Percentiles rank a stretch among this genome's conserved stretches.
Evolutionary conservation across 306 rosid species (phyloP).

Genomic region (Fagus crenata): DNA sequence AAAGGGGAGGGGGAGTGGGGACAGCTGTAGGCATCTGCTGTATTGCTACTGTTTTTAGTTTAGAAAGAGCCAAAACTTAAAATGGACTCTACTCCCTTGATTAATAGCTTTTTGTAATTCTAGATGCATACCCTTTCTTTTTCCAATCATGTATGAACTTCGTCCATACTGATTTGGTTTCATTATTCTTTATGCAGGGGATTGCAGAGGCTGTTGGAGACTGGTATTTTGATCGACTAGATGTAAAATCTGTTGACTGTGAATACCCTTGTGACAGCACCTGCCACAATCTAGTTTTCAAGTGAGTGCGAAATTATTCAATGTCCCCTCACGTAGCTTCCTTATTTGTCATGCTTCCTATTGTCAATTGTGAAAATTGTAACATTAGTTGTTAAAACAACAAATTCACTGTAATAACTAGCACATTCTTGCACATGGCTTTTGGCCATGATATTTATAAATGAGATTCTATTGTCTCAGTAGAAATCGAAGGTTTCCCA

Average conservation of each 20-base stretch:
- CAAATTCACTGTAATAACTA: conserved; percentile 12
- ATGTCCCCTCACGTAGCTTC: conserved; percentile 19
- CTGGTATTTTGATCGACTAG: conserved; percentile 71
- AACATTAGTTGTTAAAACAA: conserved; percentile 27
- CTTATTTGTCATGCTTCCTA: conserved; percentile 12
- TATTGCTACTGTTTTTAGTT: background rate
- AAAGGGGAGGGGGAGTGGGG: background rate
- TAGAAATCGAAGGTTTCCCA: conserved; percentile 6
- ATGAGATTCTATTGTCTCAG: conserved; percentile 11
- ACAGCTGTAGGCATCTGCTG: background rate
- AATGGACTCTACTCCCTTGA: background rate
- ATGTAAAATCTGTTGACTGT: conserved; percentile 74
- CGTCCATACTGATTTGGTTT: background rate
- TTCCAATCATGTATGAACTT: conserved; percentile 1
- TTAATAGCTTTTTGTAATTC: background rate
- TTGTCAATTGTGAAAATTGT: conserved; percentile 32
- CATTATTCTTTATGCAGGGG: conserved; percentile 48
- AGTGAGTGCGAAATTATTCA: conserved; percentile 55
- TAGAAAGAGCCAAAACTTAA: background rate
- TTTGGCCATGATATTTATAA: conserved; percentile 10
- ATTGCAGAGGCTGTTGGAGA: conserved; percentile 81
- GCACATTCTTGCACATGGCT: conserved; percentile 12
- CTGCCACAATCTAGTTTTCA: conserved; percentile 75
- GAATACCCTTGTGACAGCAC: conserved; percentile 86
- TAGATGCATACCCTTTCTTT: background rate